Base-by-base conservation (phyloP, 1,139 yeast species). In the Wickerhamiella pararugosa region DNA sequence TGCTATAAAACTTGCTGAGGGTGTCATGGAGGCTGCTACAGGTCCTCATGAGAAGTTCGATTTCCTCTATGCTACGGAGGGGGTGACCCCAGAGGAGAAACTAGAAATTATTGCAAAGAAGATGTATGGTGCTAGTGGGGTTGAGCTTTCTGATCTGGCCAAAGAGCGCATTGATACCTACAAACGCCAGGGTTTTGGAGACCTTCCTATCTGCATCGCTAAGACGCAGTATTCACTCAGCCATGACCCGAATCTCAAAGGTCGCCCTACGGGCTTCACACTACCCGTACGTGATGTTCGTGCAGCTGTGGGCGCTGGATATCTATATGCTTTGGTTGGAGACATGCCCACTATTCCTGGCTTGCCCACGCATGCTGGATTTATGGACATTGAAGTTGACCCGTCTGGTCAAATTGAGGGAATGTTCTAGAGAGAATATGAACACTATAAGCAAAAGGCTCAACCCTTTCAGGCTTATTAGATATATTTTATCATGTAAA, bases 291-390 rank as follows among this genome's bases (percentile, higher is more conserved):
- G 94, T 62, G 98, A 90, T 53, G 82, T 90, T 51, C 75, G 92
- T 58, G 94, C 93, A 11, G 81, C 94, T 33, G 83, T 83, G 48
- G 98, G 98, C 62, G 97, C 96, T 39, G 97, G 97, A 7, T 90
- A 90, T 65, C 71, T 90, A 59, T 87, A 87, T 59, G 97, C 97
- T 3, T 73, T 90, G 57, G 97, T 97, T 6, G 97, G 94, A 39
- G 95, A 87, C 64, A 87, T 90, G 60, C 92, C 81, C 75, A 90
- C 97, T 42, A 87, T 90, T 54, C 98, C 98, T 21, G 98, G 98
- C 46, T 71, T 90, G 60, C 95, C 97, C 47, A 90, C 97, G 26
- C 92, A 83, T 57, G 81, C 94, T 63, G 97, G 97, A 34, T 90
- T 83, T 68, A 83, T 86, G 94, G 83, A 90, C 60, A 94, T 90